Percentiles rank a stretch among this genome's conserved stretches.
These are phyloP conservation scores for Naumovozyma castellii DNA, from an alignment of 805 yeast species.

Conservation along the genomic window DNA sequence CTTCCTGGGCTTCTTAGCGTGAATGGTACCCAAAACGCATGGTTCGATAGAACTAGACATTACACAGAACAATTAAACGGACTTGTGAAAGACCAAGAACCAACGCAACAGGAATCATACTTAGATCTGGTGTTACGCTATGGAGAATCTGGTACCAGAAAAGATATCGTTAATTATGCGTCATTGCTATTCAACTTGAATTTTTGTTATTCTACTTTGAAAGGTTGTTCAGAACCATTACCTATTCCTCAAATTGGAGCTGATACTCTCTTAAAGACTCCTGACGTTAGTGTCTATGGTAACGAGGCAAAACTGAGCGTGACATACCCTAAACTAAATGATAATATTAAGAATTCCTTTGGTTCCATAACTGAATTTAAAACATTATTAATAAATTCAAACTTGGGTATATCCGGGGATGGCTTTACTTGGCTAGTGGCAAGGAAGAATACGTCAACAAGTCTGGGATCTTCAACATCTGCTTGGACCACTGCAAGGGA, in stretches of 20 bases:
- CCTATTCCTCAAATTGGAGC: conserved; percentile 10
- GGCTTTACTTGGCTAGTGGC: conserved; percentile 90
- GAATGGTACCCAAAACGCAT: conserved; percentile 40
- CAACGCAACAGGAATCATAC: conserved; percentile 18
- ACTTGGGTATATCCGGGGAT: conserved; percentile 69
- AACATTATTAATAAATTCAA: conserved; percentile 58
- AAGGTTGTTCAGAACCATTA: conserved; percentile 13
- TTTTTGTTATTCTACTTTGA: conserved; percentile 31
- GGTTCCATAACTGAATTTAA: conserved; percentile 73
- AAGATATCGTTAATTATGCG: conserved; percentile 32
- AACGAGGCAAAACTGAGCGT: conserved; percentile 16
- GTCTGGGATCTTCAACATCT: conserved; percentile 9
- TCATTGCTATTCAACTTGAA: conserved; percentile 32
- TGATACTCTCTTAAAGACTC: conserved; percentile 34
- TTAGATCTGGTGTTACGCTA: conserved; percentile 21
- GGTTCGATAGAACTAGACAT: conserved; percentile 37
- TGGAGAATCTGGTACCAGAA: conserved; percentile 25
- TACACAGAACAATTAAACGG: conserved; percentile 36
- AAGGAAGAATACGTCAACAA: conserved; percentile 16
- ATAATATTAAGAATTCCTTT: conserved; percentile 37
- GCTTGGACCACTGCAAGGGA: conserved; percentile 24
- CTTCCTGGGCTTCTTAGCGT: conserved; percentile 42
- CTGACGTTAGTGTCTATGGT: conserved; percentile 27
- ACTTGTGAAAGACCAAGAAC: conserved; percentile 13
- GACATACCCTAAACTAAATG: neutral